Percentiles rank a stretch among this genome's conserved stretches.
Conservation (phyloP, 768 basidiomycete species). For the Phanerodontia chrysosporium region DNA sequence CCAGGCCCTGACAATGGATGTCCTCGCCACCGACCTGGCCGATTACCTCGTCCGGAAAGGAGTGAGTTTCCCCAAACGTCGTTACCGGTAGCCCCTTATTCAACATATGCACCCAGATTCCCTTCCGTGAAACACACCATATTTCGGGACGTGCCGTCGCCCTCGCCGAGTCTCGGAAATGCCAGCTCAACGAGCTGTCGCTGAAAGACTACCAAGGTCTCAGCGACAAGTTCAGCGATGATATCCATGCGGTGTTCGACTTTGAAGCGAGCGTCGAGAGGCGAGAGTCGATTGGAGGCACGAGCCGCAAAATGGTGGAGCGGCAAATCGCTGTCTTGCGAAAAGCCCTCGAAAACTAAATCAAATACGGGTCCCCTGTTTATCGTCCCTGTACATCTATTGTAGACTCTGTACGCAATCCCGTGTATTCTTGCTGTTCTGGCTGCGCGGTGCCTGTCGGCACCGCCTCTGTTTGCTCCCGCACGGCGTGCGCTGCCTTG, state of each 20-base stretch:
- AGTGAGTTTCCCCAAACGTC: slow-evolving; percentile 45
- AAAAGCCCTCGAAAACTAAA: slow-evolving; percentile 40
- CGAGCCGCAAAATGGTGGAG: slow-evolving; percentile 79
- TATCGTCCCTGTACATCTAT: not conserved
- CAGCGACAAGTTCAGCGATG: slow-evolving; percentile 72
- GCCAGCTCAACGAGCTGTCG: slow-evolving; percentile 78
- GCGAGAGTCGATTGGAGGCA: slow-evolving; percentile 87
- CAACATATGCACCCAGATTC: slow-evolving; percentile 54
- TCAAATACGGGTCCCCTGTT: not conserved
- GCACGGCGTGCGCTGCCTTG: not conserved
- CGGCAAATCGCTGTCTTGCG: slow-evolving; percentile 81
- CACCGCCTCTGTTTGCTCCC: not conserved
- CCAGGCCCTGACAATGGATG: slow-evolving; percentile 90
- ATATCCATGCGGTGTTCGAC: slow-evolving; percentile 83
- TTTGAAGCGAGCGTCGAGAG: slow-evolving; percentile 96
- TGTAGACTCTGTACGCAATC: not conserved
- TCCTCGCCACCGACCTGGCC: slow-evolving; percentile 97
- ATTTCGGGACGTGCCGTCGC: slow-evolving; percentile 96
- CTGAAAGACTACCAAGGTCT: slow-evolving; percentile 77
- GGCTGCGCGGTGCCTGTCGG: not conserved
- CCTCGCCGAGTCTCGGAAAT: slow-evolving; percentile 78
- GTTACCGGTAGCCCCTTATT: slow-evolving; percentile 1
- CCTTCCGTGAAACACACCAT: slow-evolving; percentile 98
- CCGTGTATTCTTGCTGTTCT: not conserved
- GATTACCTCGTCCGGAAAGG: slow-evolving; percentile 99